Evolutionary conservation across 2,329 filamentous ascomycete species (phyloP).

Genomic region (Aspergillus neotritici): DNA sequence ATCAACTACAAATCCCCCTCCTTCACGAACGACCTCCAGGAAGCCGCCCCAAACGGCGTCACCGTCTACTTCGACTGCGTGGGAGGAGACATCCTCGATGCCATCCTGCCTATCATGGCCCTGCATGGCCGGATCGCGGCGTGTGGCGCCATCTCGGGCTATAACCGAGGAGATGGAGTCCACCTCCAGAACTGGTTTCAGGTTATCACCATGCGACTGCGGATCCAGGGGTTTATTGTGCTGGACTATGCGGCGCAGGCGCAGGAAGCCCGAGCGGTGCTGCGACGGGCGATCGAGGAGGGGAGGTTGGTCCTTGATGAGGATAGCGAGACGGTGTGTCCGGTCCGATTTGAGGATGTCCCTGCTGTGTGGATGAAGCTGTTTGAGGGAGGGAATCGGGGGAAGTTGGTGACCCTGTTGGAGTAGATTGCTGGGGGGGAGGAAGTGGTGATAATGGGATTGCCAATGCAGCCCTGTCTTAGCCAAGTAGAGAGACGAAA

Average conservation of each 20-base stretch:
- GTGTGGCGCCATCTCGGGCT: slow-evolving; percentile 19
- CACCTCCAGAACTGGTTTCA: slow-evolving; percentile 17
- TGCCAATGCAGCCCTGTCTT: too few relatives aligned
- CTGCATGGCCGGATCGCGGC: slow-evolving; percentile 14
- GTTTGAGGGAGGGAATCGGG: slow-evolving; percentile 44
- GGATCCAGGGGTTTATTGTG: slow-evolving; percentile 17
- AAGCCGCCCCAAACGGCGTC: slow-evolving; percentile 46
- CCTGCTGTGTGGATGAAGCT: slow-evolving; percentile 47
- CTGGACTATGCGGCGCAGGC: slow-evolving; percentile 19
- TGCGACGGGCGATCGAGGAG: slow-evolving; percentile 34
- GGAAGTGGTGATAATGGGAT: too few relatives aligned
- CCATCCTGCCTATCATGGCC: slow-evolving; percentile 20
- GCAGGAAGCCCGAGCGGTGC: slow-evolving; percentile 15
- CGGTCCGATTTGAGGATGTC: slow-evolving; percentile 45
- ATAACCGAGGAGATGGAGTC: slow-evolving; percentile 11
- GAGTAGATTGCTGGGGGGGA: too few relatives aligned
- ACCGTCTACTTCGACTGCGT: slow-evolving; percentile 49
- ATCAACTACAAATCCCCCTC: slow-evolving; percentile 49
- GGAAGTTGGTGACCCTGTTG: slow-evolving; percentile 41
- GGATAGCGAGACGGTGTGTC: slow-evolving; percentile 45
- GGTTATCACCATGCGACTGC: slow-evolving; percentile 14
- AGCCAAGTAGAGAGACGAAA: too few relatives aligned
- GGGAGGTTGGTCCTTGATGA: slow-evolving; percentile 43
- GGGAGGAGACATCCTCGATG: slow-evolving; percentile 45
- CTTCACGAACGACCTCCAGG: slow-evolving; percentile 45